Percentiles rank a stretch among this genome's conserved stretches.
These are phyloP conservation scores for Scutellaria galericulata DNA, from an alignment of 257 asterid species.

Conservation along the genomic window DNA sequence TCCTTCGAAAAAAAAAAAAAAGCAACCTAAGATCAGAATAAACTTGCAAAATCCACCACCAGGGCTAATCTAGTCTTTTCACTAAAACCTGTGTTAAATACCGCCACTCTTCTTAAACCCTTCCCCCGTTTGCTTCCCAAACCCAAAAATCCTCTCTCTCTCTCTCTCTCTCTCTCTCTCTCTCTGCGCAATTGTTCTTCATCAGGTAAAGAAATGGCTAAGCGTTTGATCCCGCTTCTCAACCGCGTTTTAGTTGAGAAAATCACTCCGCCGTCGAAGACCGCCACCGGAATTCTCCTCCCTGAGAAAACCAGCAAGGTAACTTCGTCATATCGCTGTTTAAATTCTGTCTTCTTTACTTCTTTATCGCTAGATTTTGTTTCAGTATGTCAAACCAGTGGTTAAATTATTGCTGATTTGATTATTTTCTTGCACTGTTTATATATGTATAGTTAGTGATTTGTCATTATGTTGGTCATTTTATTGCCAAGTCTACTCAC, in stretches of 20 bases:
- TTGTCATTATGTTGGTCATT: not conserved
- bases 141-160: conserved; percentile 39
- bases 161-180: not conserved
- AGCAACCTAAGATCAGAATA: too few species aligned
- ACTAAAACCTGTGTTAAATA: not conserved
- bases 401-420: not conserved
- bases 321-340: not conserved
- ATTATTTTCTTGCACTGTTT: not conserved
- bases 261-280: conserved; percentile 54
- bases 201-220: conserved; percentile 48
- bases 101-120: conserved; percentile 26
- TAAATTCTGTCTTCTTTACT: not conserved
- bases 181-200: conserved; percentile 28
- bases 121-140: not conserved
- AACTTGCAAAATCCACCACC: not conserved
- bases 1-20: too few species aligned
- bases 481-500: not conserved
- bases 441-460: not conserved
- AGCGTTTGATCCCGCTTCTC: conserved; percentile 65
- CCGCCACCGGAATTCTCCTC: conserved; percentile 63
- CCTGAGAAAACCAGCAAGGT: conserved; percentile 71
- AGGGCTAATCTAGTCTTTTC: conserved; percentile 41
- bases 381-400: conserved; percentile 19
- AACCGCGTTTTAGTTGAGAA: conserved; percentile 66
- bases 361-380: not conserved